Conservation (phyloP, 1,284 basidiomycete genomes). For the Rhodotorula sp. region DNA sequence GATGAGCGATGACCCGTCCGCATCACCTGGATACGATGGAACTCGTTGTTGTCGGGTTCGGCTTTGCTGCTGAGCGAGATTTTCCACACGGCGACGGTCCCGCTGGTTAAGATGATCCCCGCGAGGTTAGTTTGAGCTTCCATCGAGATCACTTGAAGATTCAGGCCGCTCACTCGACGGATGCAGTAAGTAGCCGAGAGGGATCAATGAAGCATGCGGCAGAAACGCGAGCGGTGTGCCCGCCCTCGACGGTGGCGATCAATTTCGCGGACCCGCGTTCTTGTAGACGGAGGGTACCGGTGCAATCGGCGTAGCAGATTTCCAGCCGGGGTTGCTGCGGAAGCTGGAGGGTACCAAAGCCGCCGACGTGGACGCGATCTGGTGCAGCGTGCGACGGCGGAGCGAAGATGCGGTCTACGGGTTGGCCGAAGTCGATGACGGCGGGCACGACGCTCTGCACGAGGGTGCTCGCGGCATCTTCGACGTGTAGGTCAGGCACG, state of each 20-base stretch:
- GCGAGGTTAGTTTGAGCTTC: no score
- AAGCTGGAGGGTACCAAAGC: no score
- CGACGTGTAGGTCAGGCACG: conserved; percentile 20
- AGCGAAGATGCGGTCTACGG: conserved; percentile 52
- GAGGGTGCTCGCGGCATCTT: conserved; percentile 19
- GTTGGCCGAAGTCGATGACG: conserved; percentile 6
- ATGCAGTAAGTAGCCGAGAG: conserved; percentile 11
- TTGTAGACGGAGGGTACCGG: conserved; percentile 10
- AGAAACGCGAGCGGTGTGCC: conserved; percentile 6
- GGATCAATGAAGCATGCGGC: conserved; percentile 16
- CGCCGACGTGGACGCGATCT: conserved; percentile 64
- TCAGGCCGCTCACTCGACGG: conserved; percentile 7
- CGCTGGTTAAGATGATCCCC: background rate
- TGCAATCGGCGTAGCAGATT: conserved; percentile 58
- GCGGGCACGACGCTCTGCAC: conserved; percentile 35
- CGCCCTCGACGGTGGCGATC: conserved; percentile 10
- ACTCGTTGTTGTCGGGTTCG: conserved; percentile 60
- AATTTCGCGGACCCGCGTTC: conserved; percentile 2
- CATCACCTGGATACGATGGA: conserved; percentile 61
- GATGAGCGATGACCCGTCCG: conserved; percentile 58
- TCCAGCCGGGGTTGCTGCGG: conserved; percentile 52
- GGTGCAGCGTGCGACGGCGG: conserved; percentile 53
- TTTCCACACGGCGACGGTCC: conserved; percentile 69
- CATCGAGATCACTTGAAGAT: no score
- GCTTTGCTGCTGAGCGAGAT: conserved; percentile 42